Conservation (phyloP, 768 basidiomycete species). For the Pleurotus djamor region DNA sequence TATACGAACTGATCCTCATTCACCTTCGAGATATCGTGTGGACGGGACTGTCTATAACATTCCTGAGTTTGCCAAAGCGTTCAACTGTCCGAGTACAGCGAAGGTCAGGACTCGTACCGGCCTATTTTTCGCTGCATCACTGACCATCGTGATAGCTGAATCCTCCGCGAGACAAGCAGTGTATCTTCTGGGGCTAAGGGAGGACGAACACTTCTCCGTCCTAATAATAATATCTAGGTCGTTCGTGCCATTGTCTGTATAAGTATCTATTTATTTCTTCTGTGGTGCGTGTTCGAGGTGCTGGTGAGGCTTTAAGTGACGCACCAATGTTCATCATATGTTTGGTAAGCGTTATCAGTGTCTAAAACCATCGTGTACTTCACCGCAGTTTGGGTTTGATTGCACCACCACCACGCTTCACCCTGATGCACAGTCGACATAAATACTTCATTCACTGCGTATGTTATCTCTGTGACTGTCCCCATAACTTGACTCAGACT, state of each 20-base stretch:
- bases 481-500: no score
- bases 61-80: conserved; percentile 85
- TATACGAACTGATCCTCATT: conserved; percentile 87
- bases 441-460: no score
- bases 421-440: no score
- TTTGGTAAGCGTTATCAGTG: no score
- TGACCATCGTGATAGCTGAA: conserved; percentile 52
- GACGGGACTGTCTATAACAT: conserved; percentile 88
- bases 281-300: no score
- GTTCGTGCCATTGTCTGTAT: background rate
- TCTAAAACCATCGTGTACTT: no score
- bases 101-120: conserved; percentile 49
- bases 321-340: no score
- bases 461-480: no score
- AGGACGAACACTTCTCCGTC: background rate
- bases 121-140: background rate
- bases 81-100: conserved; percentile 73
- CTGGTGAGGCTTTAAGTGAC: no score
- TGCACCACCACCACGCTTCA: no score
- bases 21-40: conserved; percentile 75
- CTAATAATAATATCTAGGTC: conserved; percentile 11
- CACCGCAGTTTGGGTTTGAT: no score
- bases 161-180: conserved; percentile 76
- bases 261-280: conserved; percentile 4
- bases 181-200: conserved; percentile 72